Evolutionary conservation across 371 early-diverging fungal species (phyloP).

Genomic region (Smittium culicis): DNA sequence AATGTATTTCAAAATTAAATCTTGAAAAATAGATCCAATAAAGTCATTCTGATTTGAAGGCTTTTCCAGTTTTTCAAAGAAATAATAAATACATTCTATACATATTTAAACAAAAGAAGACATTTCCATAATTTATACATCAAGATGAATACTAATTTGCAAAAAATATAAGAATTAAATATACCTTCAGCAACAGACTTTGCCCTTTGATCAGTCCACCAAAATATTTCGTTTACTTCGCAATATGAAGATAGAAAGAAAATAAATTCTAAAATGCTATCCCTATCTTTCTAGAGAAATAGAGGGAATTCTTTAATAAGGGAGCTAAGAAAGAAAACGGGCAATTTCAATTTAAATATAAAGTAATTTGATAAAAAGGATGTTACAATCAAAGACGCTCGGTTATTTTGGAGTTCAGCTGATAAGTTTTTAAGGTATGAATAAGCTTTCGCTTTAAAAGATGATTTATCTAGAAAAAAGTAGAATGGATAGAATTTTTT

Average conservation of each 20-base stretch:
- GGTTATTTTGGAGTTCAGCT: too few relatives aligned
- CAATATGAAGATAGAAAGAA: neutral
- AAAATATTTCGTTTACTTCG: neutral
- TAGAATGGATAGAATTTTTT: too few relatives aligned
- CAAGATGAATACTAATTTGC: too few relatives aligned
- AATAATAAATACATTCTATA: neutral
- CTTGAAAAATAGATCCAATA: neutral
- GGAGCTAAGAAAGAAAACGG: too few relatives aligned
- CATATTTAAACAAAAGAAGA: neutral
- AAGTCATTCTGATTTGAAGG: neutral
- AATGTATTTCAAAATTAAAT: neutral
- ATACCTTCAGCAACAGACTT: neutral
- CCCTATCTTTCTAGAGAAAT: neutral
- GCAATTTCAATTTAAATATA: too few relatives aligned
- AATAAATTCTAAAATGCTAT: neutral
- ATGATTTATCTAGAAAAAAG: too few relatives aligned
- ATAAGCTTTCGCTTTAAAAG: too few relatives aligned
- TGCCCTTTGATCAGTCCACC: neutral
- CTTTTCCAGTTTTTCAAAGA: neutral
- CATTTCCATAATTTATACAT: neutral
- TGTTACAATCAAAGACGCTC: too few relatives aligned
- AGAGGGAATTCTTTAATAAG: too few relatives aligned
- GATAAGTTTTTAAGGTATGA: too few relatives aligned
- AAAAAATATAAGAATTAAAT: neutral
- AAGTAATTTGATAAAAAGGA: too few relatives aligned